Evolutionary conservation across 306 rosid genomes (phyloP), one percentile per base, ranked within the genome.

Genomic region (Herpetospermum pedunculosum): DNA sequence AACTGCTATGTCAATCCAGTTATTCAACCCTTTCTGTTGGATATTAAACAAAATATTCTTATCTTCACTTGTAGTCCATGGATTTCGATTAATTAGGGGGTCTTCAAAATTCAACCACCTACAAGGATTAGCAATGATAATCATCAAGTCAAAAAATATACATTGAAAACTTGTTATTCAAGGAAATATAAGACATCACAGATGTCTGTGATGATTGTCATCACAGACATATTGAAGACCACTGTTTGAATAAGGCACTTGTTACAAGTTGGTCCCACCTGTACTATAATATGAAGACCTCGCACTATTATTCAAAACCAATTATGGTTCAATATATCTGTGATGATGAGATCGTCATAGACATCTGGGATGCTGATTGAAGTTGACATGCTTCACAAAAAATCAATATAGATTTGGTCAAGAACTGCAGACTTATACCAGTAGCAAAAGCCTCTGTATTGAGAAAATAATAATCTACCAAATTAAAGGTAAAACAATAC

Each of bases 101-200:
- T 94, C 97, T 81, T 94, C 96, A 83, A 77, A 89, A 82, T 94
- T 94, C 84, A 88, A 84, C 98, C 98, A 94, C 86, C 98, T 94
- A 81, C 59, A 59, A 54, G 43, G 29, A 78, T 78, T 46, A 81
- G 74, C 76, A 72, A 75, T 8, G 23, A 13, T 4, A 49, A 38
- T 71, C 60, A 50, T 71, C 50, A 44, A 69, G 14, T 69, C 49
- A 44, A 40, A 26, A 11, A 67, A 44, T 6, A 25, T 43, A 68
- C 34, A 68, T 6, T 8, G 32, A 25, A 12, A 67, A 13, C 10
- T 16, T 19, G 72, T 67, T 12, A 67, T 67, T 68, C 73, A 43
- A 43, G 73, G 72, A 41, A 44, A 67, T 25, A 43, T 46, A 49
- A 72, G 28, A 50, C 75, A 72, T 72, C 77, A 55, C 77, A 55